Base-by-base conservation (phyloP, 1,284 basidiomycete genomes). In the Irpex sp. region DNA sequence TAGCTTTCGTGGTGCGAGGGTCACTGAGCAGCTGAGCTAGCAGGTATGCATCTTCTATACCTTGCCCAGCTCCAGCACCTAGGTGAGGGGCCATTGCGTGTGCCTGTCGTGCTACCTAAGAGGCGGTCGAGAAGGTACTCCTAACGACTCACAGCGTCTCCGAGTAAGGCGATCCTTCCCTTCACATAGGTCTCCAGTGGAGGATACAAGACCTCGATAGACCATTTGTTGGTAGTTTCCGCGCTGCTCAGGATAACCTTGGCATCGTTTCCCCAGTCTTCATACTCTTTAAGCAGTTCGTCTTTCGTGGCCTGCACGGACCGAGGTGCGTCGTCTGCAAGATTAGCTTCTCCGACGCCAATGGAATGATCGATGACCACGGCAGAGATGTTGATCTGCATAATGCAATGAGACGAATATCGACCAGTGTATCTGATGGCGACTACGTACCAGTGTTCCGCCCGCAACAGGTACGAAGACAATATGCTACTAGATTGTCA, bases 81-180 rank as follows among this genome's bases (percentile, higher is more conserved):
- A 86, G 74, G 67, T 85, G 83, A 0, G 86, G 84, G n/a, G 79
- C 69, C 78, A 85, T 87, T 0, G 75, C 83, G 67, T 87, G 85
- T 16, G 82, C 82, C 82, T 81, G 21, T 21, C 9, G 14, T 16
- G 14, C 10, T 35, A 59, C 18, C 39, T n/a, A 45, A 12, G 39
- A 16, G n/a, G 10, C 21, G 45, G 28, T 33, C 28, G 7, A 33
- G 28, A 33, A 33, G 57, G n/a, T 37, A 19, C 33, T 23, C 33
- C 56, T 23, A 45, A 16, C 6, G 28, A 71, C 80, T 60, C 64
- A 85, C 84, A 3, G 85, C 81, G 68, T 87, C 86, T 8, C 85
- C 85, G 9, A 85, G 72, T 14, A 88, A 71, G 0, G 80, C 82
- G 5, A 87, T 73, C 4, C 74, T 74, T 0, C 78, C 80, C 36